These are phyloP conservation scores for Decorospora gaudefroyi DNA, from an alignment of 2,329 filamentous ascomycete species.

Conservation along the genomic window DNA sequence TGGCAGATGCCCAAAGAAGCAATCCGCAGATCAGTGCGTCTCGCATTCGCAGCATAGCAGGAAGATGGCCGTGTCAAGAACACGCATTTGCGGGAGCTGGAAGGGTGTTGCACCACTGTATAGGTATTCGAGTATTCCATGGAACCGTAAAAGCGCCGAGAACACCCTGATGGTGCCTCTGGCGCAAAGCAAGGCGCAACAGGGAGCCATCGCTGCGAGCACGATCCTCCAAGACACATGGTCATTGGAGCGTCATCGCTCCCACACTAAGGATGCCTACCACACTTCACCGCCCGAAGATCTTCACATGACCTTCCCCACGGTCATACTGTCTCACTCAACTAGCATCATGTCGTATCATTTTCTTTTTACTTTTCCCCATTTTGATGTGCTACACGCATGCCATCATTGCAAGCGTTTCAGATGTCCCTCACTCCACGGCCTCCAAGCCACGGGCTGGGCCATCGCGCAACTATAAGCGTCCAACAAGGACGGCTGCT, in stretches of 20 bases:
- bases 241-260: conserved; percentile 33
- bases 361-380: neutral
- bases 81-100: conserved; percentile 1
- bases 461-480: neutral
- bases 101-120: conserved; percentile 21
- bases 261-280: conserved; percentile 3
- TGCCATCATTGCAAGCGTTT: neutral
- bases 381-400: neutral
- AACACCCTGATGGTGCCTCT: conserved; percentile 30
- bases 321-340: conserved; percentile 3
- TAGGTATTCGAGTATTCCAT: conserved; percentile 9
- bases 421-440: conserved; percentile 3
- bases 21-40: conserved; percentile 35
- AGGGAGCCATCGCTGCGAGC: conserved; percentile 21
- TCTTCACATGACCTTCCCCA: conserved; percentile 12
- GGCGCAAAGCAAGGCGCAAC: conserved; percentile 14
- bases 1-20: conserved; percentile 31
- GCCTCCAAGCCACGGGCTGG: conserved; percentile 3
- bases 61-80: conserved; percentile 4
- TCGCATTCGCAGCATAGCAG: conserved; percentile 32
- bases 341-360: conserved; percentile 5
- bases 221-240: conserved; percentile 25
- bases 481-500: neutral
- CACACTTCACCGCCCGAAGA: conserved; percentile 2
- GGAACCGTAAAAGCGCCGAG: conserved; percentile 13